Conservation (phyloP, 768 basidiomycete genomes). For the Cystofilobasidium ferigula region DNA sequence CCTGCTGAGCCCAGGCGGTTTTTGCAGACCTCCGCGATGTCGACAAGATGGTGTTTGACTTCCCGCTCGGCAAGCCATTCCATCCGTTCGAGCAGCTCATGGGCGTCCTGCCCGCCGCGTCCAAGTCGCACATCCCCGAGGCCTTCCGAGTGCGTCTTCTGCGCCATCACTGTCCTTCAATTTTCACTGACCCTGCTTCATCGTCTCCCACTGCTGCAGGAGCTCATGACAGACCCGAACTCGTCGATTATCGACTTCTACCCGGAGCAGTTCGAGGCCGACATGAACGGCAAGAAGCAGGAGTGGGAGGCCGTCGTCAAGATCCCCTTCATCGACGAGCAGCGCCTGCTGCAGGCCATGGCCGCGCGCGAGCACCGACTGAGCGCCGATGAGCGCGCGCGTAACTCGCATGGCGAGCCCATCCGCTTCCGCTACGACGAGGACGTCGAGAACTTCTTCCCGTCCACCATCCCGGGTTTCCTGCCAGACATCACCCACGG, state of each 20-base stretch:
- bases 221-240: constrained; percentile 71
- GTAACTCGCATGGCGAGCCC: constrained; percentile 66
- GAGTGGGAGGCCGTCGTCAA: constrained; percentile 99
- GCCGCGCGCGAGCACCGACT: constrained; percentile 65
- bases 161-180: not conserved
- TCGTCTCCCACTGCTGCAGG: constrained; percentile 43
- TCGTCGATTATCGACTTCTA: constrained; percentile 94
- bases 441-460: constrained; percentile 56
- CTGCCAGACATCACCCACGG: constrained; percentile 80
- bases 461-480: constrained; percentile 86
- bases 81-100: constrained; percentile 89
- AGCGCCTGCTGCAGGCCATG: constrained; percentile 71
- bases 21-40: constrained; percentile 51
- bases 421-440: constrained; percentile 65
- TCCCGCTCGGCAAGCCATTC: constrained; percentile 80
- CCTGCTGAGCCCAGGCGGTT: not conserved
- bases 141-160: constrained; percentile 60
- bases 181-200: not conserved
- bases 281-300: constrained; percentile 94
- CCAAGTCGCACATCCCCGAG: constrained; percentile 73
- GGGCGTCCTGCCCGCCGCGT: constrained; percentile 90
- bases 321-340: constrained; percentile 90
- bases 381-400: constrained; percentile 57
- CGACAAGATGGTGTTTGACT: constrained; percentile 70
- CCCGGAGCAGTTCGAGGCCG: constrained; percentile 76